Evolutionary conservation across 2,329 filamentous ascomycete genomes (phyloP).

Genomic region (Trichophyton verrucosum): DNA sequence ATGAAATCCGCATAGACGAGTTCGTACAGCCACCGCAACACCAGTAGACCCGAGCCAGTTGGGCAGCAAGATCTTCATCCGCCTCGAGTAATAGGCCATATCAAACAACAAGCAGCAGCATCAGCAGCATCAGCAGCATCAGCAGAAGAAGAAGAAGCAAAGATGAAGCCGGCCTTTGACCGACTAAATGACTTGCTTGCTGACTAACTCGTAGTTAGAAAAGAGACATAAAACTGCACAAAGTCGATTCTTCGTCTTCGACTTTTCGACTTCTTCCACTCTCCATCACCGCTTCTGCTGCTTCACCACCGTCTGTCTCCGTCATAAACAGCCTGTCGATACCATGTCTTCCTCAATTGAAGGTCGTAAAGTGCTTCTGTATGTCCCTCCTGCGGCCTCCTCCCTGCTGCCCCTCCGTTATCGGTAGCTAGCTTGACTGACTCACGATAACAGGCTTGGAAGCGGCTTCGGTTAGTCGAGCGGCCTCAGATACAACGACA

Average conservation of each 20-base stretch:
- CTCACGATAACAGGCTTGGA: conserved; percentile 12
- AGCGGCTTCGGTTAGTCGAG: conserved; percentile 14
- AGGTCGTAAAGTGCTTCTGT: conserved; percentile 15
- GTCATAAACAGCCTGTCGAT: neutral
- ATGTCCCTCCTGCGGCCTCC: neutral
- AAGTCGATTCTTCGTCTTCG: neutral
- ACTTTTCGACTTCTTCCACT: neutral
- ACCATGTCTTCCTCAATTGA: conserved; percentile 6
- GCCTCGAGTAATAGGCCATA: neutral
- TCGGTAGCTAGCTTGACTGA: neutral
- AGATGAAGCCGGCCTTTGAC: neutral
- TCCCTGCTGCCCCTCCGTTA: neutral
- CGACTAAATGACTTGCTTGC: neutral
- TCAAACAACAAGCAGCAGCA: neutral
- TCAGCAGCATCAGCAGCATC: neutral
- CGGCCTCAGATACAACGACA: neutral
- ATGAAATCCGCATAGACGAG: neutral
- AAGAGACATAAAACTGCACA: neutral
- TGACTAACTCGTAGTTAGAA: neutral
- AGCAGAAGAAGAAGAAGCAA: neutral
- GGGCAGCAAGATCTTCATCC: neutral
- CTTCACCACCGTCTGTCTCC: neutral
- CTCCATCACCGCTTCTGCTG: neutral
- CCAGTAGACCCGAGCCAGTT: neutral
- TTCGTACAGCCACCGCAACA: neutral